phyloP scores from a whole-genome alignment of 2,329 filamentous ascomycete genomes.

The Cladosporium sp. region DNA sequence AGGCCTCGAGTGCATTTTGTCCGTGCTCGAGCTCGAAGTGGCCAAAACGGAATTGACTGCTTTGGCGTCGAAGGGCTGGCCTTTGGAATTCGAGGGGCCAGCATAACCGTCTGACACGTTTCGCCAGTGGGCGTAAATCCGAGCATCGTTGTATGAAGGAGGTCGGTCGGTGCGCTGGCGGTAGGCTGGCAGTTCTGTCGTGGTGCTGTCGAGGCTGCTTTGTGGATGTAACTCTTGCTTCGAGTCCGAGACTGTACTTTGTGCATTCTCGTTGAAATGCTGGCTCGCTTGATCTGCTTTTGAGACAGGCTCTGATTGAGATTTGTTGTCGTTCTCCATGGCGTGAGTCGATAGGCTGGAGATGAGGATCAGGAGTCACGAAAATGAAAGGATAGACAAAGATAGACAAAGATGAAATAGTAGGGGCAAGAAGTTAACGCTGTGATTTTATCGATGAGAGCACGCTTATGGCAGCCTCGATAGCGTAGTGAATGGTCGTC shows the following conservation, averaged over 20 bases:
- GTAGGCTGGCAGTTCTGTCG: too few species aligned
- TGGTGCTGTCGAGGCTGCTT: too few species aligned
- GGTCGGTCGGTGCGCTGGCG: neutral
- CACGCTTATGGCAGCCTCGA: too few species aligned
- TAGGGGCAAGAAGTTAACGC: too few species aligned
- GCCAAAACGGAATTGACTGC: neutral
- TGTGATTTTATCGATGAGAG: too few species aligned
- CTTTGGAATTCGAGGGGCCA: neutral
- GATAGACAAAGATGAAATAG: too few species aligned
- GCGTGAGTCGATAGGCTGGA: neutral
- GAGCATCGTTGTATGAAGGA: slow-evolving; percentile 13
- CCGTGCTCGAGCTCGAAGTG: neutral
- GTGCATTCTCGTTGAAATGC: too few species aligned
- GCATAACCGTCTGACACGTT: neutral
- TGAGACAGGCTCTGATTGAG: neutral
- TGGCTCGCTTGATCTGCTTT: neutral
- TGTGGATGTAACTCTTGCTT: too few species aligned
- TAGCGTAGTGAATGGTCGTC: too few species aligned
- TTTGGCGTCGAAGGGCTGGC: neutral
- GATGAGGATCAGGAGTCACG: neutral
- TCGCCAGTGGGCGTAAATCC: neutral
- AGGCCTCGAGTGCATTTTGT: neutral
- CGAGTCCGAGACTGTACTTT: too few species aligned
- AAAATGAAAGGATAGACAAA: too few species aligned
- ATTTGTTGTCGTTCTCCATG: neutral